Percentiles rank a stretch among this genome's conserved stretches.
phyloP scores from a whole-genome alignment of 768 basidiomycete species.

The Psilocybe cubensis region DNA sequence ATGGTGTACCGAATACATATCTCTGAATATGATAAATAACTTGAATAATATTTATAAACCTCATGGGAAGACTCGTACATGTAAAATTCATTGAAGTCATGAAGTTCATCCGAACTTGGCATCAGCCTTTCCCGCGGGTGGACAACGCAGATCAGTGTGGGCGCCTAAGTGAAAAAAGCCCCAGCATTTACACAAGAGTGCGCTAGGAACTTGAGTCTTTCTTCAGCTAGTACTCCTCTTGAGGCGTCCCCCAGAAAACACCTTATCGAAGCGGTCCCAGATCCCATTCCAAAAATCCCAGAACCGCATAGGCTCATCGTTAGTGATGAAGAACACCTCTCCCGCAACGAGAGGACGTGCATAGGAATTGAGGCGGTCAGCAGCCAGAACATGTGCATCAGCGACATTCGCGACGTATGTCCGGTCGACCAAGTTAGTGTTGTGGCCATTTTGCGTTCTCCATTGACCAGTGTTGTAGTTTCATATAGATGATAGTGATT shows the following conservation, averaged over 20 bases:
- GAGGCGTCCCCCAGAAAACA: neutral
- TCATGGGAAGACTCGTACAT: too few species aligned
- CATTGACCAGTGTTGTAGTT: conserved; percentile 3
- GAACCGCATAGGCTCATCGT: conserved; percentile 2
- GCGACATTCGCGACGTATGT: conserved; percentile 9
- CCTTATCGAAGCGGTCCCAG: conserved; percentile 4
- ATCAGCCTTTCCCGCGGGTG: too few species aligned
- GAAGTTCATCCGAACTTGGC: too few species aligned
- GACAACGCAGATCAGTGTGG: too few species aligned
- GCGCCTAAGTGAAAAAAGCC: too few species aligned
- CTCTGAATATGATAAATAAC: too few species aligned
- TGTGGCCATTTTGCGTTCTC: conserved; percentile 6
- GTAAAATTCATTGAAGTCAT: too few species aligned
- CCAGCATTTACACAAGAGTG: too few species aligned
- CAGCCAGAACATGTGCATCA: conserved; percentile 12
- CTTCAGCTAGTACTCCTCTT: neutral
- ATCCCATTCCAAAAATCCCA: conserved; percentile 5
- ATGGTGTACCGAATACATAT: too few species aligned
- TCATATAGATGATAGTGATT: too few species aligned
- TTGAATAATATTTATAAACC: too few species aligned
- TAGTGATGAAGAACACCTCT: conserved; percentile 9
- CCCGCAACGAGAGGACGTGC: conserved; percentile 2
- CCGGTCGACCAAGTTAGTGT: conserved; percentile 10
- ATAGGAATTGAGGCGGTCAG: neutral
- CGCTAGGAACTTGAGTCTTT: too few species aligned